Evolutionary conservation across 768 basidiomycete genomes (phyloP), one percentile per base, ranked within the genome.

Genomic region (Suillus hirtellus): DNA sequence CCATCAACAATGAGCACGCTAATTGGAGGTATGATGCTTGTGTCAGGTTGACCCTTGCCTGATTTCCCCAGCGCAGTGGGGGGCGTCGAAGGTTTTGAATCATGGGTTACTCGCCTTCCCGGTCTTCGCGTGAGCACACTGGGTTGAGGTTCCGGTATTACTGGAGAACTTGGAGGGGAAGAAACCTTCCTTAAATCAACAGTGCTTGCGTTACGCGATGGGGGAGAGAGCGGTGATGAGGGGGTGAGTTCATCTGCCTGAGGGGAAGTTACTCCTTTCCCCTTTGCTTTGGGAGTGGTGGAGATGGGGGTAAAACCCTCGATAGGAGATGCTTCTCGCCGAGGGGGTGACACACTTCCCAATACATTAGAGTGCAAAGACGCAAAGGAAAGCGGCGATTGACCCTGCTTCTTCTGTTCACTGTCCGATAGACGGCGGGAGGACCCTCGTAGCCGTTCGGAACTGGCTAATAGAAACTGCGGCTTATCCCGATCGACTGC

Each of bases 1-100:
- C 96, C 96, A 75, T 99, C 97, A 44, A 99, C 97, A 70, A 99
- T 97, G 69, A 99, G 83, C 1, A 99, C 97, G 69, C 92, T 96
- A 72, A 99, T 98, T 0, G 97, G 97, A 3, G 97, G 97, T 2
- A 96, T 90, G 38, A 98, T 89, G 64, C 87, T 88, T 34, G 83
- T 81, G 62, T 92, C 90, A 8, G 80, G 72, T 9, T 78, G 67
- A 31, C 77, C 77, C 69, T 86, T 88, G 31, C 76, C 77, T 60
- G 81, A 86, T 75, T 85, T 87, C 59, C 76, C 67, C 59, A 74
- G 24, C 65, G 69, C 71, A 59, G 70, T 66, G 8, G 73, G 65
- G 38, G 73, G 65, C n/a, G 69, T 70, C 11, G 70, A 63, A 43
- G 68, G 68, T 52, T 72, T 72, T 60, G 68, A 67, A 47, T 76